A percentile compares a stretch with the other conserved stretches of the same genome.
Conservation (phyloP, 2,329 filamentous ascomycete species). For the Stemphylium lycopersici region DNA sequence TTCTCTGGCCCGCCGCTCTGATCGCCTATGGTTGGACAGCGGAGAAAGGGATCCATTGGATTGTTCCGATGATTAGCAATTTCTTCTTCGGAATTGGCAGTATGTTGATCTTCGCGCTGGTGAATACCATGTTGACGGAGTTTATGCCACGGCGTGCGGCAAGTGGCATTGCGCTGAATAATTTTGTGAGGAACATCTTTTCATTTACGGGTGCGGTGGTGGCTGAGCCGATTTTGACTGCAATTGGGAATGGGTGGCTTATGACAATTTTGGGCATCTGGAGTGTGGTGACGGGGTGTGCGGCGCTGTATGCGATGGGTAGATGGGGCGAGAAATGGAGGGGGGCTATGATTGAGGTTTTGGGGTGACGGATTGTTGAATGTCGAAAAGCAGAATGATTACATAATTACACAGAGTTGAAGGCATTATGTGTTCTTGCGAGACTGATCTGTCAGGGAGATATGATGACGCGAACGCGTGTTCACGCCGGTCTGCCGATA, state of each 20-base stretch:
- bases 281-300: slow-evolving; percentile 53
- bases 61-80: slow-evolving; percentile 47
- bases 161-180: slow-evolving; percentile 49
- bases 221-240: slow-evolving; percentile 43
- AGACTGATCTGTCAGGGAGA: no score
- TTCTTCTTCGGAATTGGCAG: slow-evolving; percentile 51
- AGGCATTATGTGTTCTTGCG: no score
- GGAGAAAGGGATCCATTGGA: slow-evolving; percentile 40
- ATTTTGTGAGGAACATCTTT: slow-evolving; percentile 49
- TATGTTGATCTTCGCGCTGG: slow-evolving; percentile 49
- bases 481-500: no score
- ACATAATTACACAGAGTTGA: background rate
- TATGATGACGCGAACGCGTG: no score
- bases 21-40: slow-evolving; percentile 49
- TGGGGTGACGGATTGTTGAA: slow-evolving; percentile 16
- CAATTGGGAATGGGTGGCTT: slow-evolving; percentile 50
- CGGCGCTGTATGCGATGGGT: slow-evolving; percentile 66
- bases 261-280: slow-evolving; percentile 53
- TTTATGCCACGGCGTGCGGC: slow-evolving; percentile 48
- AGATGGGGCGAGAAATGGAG: slow-evolving; percentile 69
- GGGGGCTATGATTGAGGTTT: slow-evolving; percentile 61
- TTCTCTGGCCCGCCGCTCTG: slow-evolving; percentile 45
- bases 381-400: no score
- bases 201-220: slow-evolving; percentile 46
- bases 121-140: slow-evolving; percentile 50